Evolutionary conservation across 2,329 filamentous ascomycete species (phyloP).

Genomic region (Colletotrichum sp.): DNA sequence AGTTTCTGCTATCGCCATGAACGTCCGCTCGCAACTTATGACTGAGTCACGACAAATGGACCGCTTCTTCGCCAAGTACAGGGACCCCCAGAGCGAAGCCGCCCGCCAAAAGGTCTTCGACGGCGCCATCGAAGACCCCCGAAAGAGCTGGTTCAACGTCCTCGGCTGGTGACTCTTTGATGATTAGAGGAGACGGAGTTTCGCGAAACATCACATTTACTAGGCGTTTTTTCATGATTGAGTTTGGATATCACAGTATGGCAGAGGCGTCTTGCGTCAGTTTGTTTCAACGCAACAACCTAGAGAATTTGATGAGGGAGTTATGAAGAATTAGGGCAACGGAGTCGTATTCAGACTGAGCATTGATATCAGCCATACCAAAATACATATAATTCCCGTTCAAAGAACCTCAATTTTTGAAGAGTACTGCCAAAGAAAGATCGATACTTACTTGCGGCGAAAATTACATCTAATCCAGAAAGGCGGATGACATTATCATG

Average conservation of each 20-base stretch:
- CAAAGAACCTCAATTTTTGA: no score
- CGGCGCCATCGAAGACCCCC: conserved; percentile 33
- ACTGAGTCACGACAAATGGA: conserved; percentile 39
- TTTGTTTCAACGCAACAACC: background rate
- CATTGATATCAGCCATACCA: background rate
- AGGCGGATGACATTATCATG: no score
- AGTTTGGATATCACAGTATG: background rate
- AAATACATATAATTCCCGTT: no score
- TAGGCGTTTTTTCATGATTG: background rate
- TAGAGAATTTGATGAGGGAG: no score
- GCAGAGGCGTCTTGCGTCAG: background rate
- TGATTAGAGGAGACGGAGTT: background rate
- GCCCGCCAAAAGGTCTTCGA: conserved; percentile 36
- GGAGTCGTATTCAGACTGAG: no score
- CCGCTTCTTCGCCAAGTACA: conserved; percentile 41
- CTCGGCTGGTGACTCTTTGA: conserved; percentile 32
- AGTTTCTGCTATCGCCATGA: conserved; percentile 31
- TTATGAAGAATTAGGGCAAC: no score
- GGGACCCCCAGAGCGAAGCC: conserved; percentile 40
- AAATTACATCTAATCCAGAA: no score
- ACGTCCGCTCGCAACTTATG: conserved; percentile 36
- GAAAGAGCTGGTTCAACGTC: conserved; percentile 38
- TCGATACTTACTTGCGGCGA: no score
- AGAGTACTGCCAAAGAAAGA: no score
- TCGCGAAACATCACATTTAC: background rate